These are phyloP conservation scores for Eucalyptus cloeziana DNA, from an alignment of 345 rosid species.

Conservation along the genomic window DNA sequence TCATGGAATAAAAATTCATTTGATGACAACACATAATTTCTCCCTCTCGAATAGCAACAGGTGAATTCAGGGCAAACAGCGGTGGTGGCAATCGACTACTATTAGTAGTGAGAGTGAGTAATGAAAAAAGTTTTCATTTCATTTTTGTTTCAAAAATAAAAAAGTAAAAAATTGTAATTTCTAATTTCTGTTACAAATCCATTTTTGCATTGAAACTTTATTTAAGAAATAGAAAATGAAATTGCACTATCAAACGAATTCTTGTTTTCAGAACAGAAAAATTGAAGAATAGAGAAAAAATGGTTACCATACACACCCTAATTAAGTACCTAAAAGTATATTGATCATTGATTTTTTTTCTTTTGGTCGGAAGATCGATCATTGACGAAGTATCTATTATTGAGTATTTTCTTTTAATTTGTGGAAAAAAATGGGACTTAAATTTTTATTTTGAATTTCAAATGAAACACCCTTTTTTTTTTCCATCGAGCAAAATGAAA, in stretches of 20 bases:
- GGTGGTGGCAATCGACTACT: accelerated
- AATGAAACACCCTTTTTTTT: background rate
- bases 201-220: accelerated
- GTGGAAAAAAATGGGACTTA: background rate
- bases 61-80: accelerated
- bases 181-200: background rate
- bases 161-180: background rate
- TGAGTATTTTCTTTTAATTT: background rate
- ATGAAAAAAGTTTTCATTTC: no score
- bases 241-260: background rate
- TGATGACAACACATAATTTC: no score
- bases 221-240: no score
- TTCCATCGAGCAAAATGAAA: background rate
- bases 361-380: background rate
- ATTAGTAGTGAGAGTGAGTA: accelerated
- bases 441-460: background rate
- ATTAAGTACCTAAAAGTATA: background rate
- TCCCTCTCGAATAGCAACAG: accelerated
- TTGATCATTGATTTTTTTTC: accelerated
- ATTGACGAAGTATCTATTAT: background rate
- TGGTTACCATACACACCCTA: accelerated
- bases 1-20: no score
- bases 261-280: accelerated
- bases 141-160: no score
- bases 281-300: no score